Evolutionary conservation across 257 asterid genomes (phyloP), one percentile per base, ranked within the genome.

Genomic region (Leptodermis oblonga): DNA sequence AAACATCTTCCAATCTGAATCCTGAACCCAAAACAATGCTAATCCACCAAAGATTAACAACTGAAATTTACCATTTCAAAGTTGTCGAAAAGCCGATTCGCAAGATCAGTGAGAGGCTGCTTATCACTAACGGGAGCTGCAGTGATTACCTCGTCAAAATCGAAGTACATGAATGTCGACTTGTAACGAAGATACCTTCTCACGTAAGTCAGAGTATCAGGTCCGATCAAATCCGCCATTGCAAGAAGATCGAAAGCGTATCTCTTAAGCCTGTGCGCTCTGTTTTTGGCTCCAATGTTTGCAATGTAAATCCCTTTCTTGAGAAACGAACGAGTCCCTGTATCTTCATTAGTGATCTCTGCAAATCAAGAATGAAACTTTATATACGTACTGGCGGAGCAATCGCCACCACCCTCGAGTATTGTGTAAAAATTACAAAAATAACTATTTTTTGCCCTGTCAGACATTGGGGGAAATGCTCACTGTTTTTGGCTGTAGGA

Each of bases 181-280:
- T 87, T 91, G 33, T 87, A 82, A 15, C 88, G 80, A 18, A 89
- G 76, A 61, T 86, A 89, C 74, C 81, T 84, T 74, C 84, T 73
- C 0, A 89, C 95, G 41, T 91, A 92, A 54, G 86, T 92, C 86
- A 89, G 79, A 0, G 92, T 85, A 42, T 92, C 95, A 31, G 82
- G 83, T 1, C 87, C 92, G 7, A 92, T 87, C 82, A 92, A 74
- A 60, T 92, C 97, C 51, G 78, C 97, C 82, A 89, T 52, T 12
- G 97, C 97, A 66, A 92, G 65, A 37, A 92, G 84, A 73, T 89
- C 96, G 73, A 91, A 91, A 0, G 96, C 96, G 43, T 81, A 92
- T 77, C 73, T 84, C 61, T 82, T 89, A 76, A 92, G 68, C 79
- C 95, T 86, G 39, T 69, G 84, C 82, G 82, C 82, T 67, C 96